phyloP scores from a whole-genome alignment of 768 basidiomycete species.

The Tulasnella sp. region DNA sequence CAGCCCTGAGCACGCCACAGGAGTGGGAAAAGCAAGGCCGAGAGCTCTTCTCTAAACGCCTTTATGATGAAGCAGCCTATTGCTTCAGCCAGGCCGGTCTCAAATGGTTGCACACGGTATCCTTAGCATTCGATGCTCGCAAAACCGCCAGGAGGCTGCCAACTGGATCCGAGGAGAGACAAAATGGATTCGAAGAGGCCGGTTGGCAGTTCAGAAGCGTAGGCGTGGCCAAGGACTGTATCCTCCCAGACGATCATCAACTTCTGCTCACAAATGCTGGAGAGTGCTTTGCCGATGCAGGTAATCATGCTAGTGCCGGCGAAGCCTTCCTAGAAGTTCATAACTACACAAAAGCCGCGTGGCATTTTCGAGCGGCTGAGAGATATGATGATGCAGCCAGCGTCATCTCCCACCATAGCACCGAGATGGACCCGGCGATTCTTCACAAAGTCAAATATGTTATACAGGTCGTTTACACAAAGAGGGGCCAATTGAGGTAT shows the following conservation, averaged over 20 bases:
- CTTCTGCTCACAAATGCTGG: not conserved
- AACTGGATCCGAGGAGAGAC: not conserved
- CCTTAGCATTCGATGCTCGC: not conserved
- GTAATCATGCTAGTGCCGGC: not conserved
- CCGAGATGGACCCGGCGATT: slow-evolving; percentile 26
- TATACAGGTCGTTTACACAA: slow-evolving; percentile 37
- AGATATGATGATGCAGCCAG: slow-evolving; percentile 8
- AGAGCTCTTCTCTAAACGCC: slow-evolving; percentile 9
- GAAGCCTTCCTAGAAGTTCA: not conserved
- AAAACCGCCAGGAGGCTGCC: not conserved
- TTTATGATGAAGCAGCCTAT: slow-evolving; percentile 14
- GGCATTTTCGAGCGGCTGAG: slow-evolving; percentile 5
- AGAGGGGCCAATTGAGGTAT: slow-evolving; percentile 26
- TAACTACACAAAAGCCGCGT: slow-evolving; percentile 11
- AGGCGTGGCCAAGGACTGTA: not conserved
- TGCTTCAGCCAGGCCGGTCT: slow-evolving; percentile 12
- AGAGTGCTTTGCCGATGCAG: not conserved
- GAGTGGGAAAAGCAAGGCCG: slow-evolving; percentile 9
- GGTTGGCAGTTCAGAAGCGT: not conserved
- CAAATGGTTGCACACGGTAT: not conserved
- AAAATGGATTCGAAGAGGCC: not conserved
- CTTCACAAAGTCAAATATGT: slow-evolving; percentile 30
- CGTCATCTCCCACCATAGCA: slow-evolving; percentile 12
- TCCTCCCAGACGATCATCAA: not conserved
- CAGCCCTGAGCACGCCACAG: not conserved